A percentile compares a stretch with the other conserved stretches of the same genome.
These are phyloP conservation scores for Pyrenula aspistea DNA, from an alignment of 495 filamentous ascomycete genomes.

Conservation along the genomic window DNA sequence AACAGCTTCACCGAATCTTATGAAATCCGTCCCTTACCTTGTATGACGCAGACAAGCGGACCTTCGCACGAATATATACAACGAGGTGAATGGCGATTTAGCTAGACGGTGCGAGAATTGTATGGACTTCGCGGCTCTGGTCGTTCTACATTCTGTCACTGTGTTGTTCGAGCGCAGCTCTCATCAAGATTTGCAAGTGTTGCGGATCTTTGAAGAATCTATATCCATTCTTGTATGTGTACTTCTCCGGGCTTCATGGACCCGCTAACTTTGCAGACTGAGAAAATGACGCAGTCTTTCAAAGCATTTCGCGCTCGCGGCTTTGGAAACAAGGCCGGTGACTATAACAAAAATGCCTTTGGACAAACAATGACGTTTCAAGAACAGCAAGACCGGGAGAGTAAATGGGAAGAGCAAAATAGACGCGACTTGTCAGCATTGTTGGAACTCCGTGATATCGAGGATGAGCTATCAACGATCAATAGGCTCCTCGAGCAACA, in stretches of 20 bases:
- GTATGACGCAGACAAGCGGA: slow-evolving; percentile 30
- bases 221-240: slow-evolving; percentile 45
- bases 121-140: slow-evolving; percentile 49
- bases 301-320: slow-evolving; percentile 46
- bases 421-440: slow-evolving; percentile 51
- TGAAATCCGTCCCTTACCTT: no score
- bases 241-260: not conserved
- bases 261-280: slow-evolving; percentile 27
- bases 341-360: slow-evolving; percentile 34
- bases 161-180: slow-evolving; percentile 47
- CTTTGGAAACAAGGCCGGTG: slow-evolving; percentile 30
- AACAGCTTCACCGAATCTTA: not conserved
- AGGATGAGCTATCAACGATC: slow-evolving; percentile 51
- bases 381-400: slow-evolving; percentile 38
- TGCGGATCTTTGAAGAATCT: slow-evolving; percentile 56
- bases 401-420: slow-evolving; percentile 39
- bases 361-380: slow-evolving; percentile 25
- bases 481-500: slow-evolving; percentile 47
- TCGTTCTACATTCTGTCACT: slow-evolving; percentile 49
- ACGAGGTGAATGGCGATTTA: slow-evolving; percentile 56
- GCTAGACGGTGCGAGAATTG: slow-evolving; percentile 51
- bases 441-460: slow-evolving; percentile 53
- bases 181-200: slow-evolving; percentile 49
- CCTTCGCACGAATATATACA: slow-evolving; percentile 51
- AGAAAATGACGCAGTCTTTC: slow-evolving; percentile 50